Conservation (phyloP, 2,329 filamentous ascomycete genomes). For the Fusarium oxysporum region DNA sequence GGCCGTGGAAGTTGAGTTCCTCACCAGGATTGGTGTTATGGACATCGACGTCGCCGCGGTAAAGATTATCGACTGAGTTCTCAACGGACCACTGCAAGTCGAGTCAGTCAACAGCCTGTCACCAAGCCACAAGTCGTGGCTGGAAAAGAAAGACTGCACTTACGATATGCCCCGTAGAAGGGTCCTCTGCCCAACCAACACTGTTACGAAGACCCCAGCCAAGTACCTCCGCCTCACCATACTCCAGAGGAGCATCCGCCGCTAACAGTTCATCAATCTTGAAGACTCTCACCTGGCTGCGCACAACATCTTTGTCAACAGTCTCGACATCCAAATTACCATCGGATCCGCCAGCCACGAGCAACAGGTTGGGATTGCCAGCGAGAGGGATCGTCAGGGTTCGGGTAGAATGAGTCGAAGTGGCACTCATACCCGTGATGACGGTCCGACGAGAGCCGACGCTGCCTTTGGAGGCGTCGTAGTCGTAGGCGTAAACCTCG, state of each 20-base stretch:
- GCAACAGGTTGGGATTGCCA: conserved; percentile 2
- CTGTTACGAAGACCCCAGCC: conserved; percentile 19
- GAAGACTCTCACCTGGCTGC: conserved; percentile 9
- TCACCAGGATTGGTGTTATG: conserved; percentile 15
- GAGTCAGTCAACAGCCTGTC: background rate
- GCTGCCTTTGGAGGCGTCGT: conserved; percentile 3
- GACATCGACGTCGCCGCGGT: background rate
- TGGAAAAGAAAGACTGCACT: background rate
- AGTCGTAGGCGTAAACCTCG: conserved; percentile 18
- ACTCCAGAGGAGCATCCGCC: background rate
- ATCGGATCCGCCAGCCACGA: conserved; percentile 13
- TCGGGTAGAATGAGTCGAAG: conserved; percentile 14
- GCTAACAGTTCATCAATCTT: background rate
- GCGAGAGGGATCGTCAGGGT: conserved; percentile 6
- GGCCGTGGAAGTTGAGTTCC: conserved; percentile 14
- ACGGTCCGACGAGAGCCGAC: background rate
- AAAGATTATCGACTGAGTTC: conserved; percentile 20
- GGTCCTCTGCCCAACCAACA: conserved; percentile 14
- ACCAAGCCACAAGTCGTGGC: accelerated
- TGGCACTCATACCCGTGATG: conserved; percentile 5
- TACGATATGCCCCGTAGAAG: conserved; percentile 6
- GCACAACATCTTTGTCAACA: conserved; percentile 9
- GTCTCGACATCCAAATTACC: conserved; percentile 3
- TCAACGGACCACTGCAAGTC: conserved; percentile 5
- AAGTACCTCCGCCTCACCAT: background rate